Evolutionary conservation across 805 yeast genomes (phyloP).

Genomic region (Lipomyces starkeyi): DNA sequence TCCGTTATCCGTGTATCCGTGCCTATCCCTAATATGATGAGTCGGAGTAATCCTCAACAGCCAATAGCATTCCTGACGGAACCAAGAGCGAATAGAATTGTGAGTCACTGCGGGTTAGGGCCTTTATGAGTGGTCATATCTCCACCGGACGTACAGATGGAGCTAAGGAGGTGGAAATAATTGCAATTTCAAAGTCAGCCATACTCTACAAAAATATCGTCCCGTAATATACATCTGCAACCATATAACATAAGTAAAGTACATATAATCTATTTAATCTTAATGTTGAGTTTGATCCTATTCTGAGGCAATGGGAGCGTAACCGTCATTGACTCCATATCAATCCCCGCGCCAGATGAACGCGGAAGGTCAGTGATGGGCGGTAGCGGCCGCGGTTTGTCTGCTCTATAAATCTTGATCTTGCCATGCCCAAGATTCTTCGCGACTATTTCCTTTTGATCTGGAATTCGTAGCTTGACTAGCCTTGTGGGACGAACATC

Average conservation of each 20-base stretch:
- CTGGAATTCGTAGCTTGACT: conserved; percentile 70
- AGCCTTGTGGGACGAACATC: conserved; percentile 62
- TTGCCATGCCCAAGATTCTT: conserved; percentile 58
- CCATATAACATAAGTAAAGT: background rate
- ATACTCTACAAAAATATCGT: no score
- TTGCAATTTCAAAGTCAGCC: no score
- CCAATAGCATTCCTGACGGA: no score
- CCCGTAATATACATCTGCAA: no score
- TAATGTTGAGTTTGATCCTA: conserved; percentile 7
- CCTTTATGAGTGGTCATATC: no score
- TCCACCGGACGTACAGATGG: no score
- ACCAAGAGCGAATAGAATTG: background rate
- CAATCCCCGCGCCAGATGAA: background rate
- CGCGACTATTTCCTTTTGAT: conserved; percentile 66
- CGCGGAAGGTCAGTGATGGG: background rate
- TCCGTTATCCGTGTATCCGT: no score
- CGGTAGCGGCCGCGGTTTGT: conserved; percentile 9
- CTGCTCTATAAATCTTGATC: conserved; percentile 52
- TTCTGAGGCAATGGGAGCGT: conserved; percentile 13
- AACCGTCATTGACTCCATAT: conserved; percentile 3
- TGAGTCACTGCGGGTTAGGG: background rate
- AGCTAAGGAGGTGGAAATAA: no score
- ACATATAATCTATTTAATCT: conserved; percentile 1
- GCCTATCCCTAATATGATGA: no score
- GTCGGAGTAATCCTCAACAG: no score